phyloP scores from a whole-genome alignment of 352 stramenopile genomes.

The Globisporangium nunn region DNA sequence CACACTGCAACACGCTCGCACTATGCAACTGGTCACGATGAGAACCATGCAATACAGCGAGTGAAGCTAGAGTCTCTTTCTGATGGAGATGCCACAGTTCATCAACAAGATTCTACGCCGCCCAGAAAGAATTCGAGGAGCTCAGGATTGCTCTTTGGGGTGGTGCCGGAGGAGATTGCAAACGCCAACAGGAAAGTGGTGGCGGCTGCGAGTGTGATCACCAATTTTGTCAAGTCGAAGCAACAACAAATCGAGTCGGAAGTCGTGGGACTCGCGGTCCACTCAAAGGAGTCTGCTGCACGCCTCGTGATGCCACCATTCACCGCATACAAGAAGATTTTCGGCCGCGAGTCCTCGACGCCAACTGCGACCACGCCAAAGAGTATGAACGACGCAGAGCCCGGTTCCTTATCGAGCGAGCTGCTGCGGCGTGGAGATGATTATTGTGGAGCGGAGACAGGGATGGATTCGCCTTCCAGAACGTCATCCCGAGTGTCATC shows the following conservation, averaged over 20 bases:
- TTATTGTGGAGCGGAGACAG: background rate
- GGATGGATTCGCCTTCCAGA: background rate
- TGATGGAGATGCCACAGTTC: background rate
- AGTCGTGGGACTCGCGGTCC: constrained; percentile 22
- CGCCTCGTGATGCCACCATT: constrained; percentile 28
- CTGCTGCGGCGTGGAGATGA: no score
- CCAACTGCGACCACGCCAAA: background rate
- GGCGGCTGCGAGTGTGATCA: constrained; percentile 23
- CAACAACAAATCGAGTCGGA: constrained; percentile 31
- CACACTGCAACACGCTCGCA: no score
- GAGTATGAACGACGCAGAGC: background rate
- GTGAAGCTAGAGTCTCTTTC: no score
- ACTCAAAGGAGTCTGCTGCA: constrained; percentile 33
- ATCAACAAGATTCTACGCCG: background rate
- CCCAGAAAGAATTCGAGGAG: constrained; percentile 2
- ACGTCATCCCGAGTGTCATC: background rate
- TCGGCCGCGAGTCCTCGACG: constrained; percentile 9
- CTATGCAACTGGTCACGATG: no score
- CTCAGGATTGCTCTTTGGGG: constrained; percentile 7
- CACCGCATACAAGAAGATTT: constrained; percentile 24
- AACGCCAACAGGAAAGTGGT: constrained; percentile 22
- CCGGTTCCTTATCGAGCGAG: background rate
- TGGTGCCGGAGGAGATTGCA: constrained; percentile 13
- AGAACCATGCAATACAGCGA: background rate
- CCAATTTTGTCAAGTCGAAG: constrained; percentile 33